Evolutionary conservation across 768 basidiomycete genomes (phyloP).

Genomic region (Tulasnella sp.): DNA sequence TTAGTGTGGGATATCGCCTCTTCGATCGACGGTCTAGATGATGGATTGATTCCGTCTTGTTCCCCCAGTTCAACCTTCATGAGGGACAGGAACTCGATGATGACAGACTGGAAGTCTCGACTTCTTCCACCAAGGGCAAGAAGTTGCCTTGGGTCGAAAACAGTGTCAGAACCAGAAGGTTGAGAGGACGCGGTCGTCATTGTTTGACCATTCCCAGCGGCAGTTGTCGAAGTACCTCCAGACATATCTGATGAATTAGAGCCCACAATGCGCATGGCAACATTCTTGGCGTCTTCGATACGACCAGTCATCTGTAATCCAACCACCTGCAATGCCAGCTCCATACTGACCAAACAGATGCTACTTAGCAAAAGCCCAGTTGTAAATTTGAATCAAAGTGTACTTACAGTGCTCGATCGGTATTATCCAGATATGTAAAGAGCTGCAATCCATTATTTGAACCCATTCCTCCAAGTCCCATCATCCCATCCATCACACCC

Average conservation of each 20-base stretch:
- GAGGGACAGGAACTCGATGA: constrained; percentile 69
- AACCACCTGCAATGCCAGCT: constrained; percentile 86
- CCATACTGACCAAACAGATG: constrained; percentile 49
- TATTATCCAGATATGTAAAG: constrained; percentile 85
- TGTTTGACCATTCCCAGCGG: not conserved
- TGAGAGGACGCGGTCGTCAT: not conserved
- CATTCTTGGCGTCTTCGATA: constrained; percentile 83
- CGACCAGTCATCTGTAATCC: constrained; percentile 95
- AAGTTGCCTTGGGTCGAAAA: not conserved
- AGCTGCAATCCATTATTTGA: constrained; percentile 33
- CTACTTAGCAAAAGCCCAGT: constrained; percentile 15
- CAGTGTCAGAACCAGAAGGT: not conserved
- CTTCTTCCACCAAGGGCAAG: constrained; percentile 27
- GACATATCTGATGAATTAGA: constrained; percentile 29
- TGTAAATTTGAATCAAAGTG: constrained; percentile 5
- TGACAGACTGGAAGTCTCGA: constrained; percentile 57
- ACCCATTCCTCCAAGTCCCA: not conserved
- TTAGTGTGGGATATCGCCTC: constrained; percentile 60
- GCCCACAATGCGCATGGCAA: constrained; percentile 86
- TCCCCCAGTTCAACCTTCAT: constrained; percentile 45
- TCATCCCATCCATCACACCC: not conserved
- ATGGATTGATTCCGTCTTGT: constrained; percentile 24
- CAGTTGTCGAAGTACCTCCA: constrained; percentile 15
- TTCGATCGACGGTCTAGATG: constrained; percentile 33
- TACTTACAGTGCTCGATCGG: constrained; percentile 74